Evolutionary conservation across 2,329 filamentous ascomycete species (phyloP).

Genomic region (Fusarium tuaranense): DNA sequence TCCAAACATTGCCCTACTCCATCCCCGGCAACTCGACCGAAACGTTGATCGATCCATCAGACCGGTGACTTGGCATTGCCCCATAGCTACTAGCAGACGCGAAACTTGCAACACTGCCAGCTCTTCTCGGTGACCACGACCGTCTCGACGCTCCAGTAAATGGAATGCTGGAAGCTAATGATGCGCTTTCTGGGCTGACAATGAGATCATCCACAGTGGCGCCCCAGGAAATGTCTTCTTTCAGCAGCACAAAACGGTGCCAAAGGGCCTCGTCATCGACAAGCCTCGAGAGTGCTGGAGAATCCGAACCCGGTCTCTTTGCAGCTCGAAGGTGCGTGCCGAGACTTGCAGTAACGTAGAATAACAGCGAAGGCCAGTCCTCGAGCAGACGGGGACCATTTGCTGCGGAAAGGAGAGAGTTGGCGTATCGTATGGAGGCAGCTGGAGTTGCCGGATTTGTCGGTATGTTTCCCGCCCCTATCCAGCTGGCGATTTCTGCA

Average conservation of each 20-base stretch:
- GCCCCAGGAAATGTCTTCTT: neutral
- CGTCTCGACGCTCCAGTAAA: too few species aligned
- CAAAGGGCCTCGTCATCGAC: neutral
- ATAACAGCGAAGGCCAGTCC: neutral
- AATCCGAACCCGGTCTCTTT: neutral
- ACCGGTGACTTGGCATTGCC: neutral
- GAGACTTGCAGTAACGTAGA: neutral
- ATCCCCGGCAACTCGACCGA: too few species aligned
- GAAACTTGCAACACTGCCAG: conserved; percentile 18
- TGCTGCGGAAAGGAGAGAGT: neutral
- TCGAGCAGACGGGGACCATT: neutral
- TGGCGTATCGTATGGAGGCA: neutral
- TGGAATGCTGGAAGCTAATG: too few species aligned
- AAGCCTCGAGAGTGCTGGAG: neutral
- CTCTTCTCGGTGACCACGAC: neutral
- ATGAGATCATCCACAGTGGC: neutral
- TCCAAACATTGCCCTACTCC: too few species aligned
- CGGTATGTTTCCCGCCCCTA: neutral
- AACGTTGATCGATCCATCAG: too few species aligned
- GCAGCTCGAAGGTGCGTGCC: neutral
- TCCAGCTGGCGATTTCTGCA: neutral
- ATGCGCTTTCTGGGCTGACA: too few species aligned
- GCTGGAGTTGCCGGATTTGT: neutral
- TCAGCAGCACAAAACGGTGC: neutral
- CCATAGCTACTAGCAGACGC: conserved; percentile 16